Percentiles rank a stretch among this genome's conserved stretches.
phyloP scores from a whole-genome alignment of 805 yeast species.

The Dipodascus albidus region DNA sequence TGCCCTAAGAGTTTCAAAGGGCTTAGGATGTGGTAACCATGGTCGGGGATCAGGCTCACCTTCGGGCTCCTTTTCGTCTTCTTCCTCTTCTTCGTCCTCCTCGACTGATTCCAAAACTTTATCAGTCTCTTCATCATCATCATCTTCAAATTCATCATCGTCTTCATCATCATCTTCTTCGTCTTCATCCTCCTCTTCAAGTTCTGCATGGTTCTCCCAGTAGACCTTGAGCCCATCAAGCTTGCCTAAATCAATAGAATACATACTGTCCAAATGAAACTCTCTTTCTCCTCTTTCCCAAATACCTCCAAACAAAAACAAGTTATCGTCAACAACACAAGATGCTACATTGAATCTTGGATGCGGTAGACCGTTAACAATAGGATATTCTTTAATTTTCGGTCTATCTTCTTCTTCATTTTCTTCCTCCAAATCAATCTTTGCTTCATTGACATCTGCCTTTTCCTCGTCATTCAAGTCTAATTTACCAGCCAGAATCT shows the following conservation, averaged over 20 bases:
- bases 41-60: conserved; percentile 87
- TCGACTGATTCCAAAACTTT: conserved; percentile 35
- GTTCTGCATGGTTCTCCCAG: conserved; percentile 73
- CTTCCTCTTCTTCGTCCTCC: conserved; percentile 64
- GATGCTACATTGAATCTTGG: conserved; percentile 79
- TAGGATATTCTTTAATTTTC: conserved; percentile 38
- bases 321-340: conserved; percentile 72
- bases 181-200: conserved; percentile 39
- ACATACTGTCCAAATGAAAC: conserved; percentile 72
- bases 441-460: conserved; percentile 22
- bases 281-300: conserved; percentile 87
- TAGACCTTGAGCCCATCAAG: conserved; percentile 77
- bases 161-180: conserved; percentile 66
- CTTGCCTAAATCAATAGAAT: conserved; percentile 73
- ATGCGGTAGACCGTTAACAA: conserved; percentile 63
- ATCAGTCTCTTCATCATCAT: conserved; percentile 30
- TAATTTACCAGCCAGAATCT: conserved; percentile 22
- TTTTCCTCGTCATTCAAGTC: conserved; percentile 21
- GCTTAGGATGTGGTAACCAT: conserved; percentile 94
- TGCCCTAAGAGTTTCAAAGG: conserved; percentile 73
- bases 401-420: conserved; percentile 29
- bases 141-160: conserved; percentile 56
- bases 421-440: conserved; percentile 23
- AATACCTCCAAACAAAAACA: conserved; percentile 82
- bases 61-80: conserved; percentile 45